Evolutionary conservation across 164 flowering plant species (phyloP), one percentile per base, ranked within the genome.

Genomic region (Annona squamosa): DNA sequence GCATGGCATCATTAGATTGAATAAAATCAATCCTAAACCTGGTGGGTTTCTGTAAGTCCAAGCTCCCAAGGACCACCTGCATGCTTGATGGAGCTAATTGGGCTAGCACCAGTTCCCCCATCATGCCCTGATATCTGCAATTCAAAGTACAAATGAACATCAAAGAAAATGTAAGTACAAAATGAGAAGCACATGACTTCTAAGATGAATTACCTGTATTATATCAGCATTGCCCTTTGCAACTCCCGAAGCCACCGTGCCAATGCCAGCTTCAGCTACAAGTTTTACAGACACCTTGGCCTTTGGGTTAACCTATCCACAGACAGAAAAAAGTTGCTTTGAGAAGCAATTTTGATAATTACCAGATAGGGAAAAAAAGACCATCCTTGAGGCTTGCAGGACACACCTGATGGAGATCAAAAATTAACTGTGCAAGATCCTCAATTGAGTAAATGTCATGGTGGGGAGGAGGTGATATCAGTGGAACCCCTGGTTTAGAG

Each of bases 21-120:
- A 69, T 16, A 2, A 46, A 69, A 46, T 19, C 17, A 12, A 74
- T n/a, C 62, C 56, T 2, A 73, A 77, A 94, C 99, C 97, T 95
- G 98, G 79, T 96, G 95, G 7, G 99, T 85, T 82, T 96, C 99
- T 68, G 99, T 86, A 26, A 96, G 84, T 77, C 99, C 99, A 70
- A 96, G 95, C 77, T 96, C 99, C 99, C 99, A 96, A 72, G 99
- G 99, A 79, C 97, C 97, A 81, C 99, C 99, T 75, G 99, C 99
- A 84, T 96, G 97, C 84, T 96, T 96, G 62, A 96, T 96, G 62
- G 97, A 91, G 82, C 97, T 96, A 69, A 92, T 84, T 26, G 97
- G 97, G 75, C 97, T 92, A 57, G 99, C 99, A 77, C 99, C 99
- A 69, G 99, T 96, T 70, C 99, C 99, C 63, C 99, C 99, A 83